Conservation (phyloP, 257 asterid species). For the Ophiorrhiza pumila region DNA sequence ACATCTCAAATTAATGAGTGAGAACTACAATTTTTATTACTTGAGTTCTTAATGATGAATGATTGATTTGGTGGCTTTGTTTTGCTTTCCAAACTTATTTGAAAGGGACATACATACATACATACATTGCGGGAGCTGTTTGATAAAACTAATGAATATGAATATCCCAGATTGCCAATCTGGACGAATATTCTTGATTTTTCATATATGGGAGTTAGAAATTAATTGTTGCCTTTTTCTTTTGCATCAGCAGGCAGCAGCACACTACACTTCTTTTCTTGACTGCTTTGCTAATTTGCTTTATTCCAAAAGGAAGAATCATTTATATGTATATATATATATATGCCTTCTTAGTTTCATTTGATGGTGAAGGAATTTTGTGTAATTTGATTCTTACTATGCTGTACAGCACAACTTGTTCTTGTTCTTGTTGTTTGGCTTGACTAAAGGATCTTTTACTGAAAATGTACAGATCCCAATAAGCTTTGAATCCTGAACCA, state of each 20-base stretch:
- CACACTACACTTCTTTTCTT: constrained; percentile 1
- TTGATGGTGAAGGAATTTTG: background rate
- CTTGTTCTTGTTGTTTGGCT: too few species aligned
- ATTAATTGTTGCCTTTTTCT: background rate
- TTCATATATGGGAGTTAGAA: constrained; percentile 7
- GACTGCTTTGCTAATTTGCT: background rate
- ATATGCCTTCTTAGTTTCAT: background rate
- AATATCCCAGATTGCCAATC: constrained; percentile 24
- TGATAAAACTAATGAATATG: constrained; percentile 8
- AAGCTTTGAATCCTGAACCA: constrained; percentile 16
- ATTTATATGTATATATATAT: background rate
- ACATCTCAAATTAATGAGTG: too few species aligned
- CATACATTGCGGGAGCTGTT: too few species aligned
- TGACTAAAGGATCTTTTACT: constrained; percentile 14
- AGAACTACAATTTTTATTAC: too few species aligned
- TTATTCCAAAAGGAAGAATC: constrained; percentile 10
- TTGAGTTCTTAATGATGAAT: background rate
- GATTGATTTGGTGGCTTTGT: background rate
- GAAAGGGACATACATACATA: too few species aligned
- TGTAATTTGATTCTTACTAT: background rate
- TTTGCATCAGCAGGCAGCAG: constrained; percentile 13
- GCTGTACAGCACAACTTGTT: background rate
- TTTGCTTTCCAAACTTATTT: background rate
- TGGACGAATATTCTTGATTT: constrained; percentile 25
- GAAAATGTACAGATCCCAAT: background rate